A percentile compares a stretch with the other conserved stretches of the same genome.
phyloP scores from a whole-genome alignment of 163 green algal genomes.

The Scenedesmus sp. region DNA sequence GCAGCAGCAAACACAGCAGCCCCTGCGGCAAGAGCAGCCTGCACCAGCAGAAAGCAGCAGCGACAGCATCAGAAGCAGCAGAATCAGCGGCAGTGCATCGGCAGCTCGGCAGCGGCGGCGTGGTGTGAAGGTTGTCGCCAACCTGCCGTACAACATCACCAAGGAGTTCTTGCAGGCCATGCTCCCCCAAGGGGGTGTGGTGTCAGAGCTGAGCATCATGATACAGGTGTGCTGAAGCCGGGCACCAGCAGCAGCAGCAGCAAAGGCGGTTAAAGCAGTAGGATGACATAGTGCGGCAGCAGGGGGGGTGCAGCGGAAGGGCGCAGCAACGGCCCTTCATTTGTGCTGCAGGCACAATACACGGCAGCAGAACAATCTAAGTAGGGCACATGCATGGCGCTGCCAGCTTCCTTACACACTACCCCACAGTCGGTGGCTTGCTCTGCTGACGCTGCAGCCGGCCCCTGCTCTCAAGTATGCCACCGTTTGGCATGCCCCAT shows the following conservation, averaged over 20 bases:
- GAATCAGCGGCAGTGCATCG: conserved; percentile 4
- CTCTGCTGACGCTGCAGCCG: no score
- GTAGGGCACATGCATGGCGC: neutral
- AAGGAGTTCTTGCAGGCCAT: conserved; percentile 87
- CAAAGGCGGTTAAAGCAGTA: no score
- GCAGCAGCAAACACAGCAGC: neutral
- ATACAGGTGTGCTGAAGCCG: conserved; percentile 70
- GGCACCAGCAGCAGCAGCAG: neutral
- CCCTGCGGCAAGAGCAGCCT: neutral
- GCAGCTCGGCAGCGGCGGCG: neutral
- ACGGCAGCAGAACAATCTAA: no score
- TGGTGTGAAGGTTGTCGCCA: conserved; percentile 88
- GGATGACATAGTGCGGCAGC: no score
- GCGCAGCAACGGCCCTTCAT: no score
- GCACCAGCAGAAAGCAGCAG: neutral
- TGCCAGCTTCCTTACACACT: neutral
- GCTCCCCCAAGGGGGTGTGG: conserved; percentile 82
- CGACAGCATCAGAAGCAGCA: conserved; percentile 10
- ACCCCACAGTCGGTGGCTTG: neutral
- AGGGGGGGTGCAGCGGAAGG: neutral
- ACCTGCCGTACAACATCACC: conserved; percentile 98
- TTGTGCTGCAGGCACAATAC: neutral
- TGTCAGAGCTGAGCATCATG: conserved; percentile 90
- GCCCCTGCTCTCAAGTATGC: neutral
- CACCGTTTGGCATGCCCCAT: no score